These are phyloP conservation scores for Boletus tylopilopsis DNA, from an alignment of 768 basidiomycete genomes.

Conservation along the genomic window DNA sequence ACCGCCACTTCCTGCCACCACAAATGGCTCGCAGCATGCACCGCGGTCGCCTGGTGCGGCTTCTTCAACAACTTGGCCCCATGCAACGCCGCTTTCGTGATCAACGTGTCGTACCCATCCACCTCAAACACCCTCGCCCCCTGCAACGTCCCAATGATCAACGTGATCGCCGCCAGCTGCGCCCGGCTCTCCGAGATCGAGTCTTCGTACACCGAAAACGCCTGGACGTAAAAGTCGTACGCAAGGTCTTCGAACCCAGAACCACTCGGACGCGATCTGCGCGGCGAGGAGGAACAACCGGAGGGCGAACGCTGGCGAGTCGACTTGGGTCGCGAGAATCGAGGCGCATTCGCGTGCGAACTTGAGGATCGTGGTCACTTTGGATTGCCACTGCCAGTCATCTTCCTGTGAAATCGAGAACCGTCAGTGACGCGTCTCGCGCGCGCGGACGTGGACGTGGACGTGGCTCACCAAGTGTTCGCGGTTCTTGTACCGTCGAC, in stretches of 20 bases:
- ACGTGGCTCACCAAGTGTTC: conserved; percentile 58
- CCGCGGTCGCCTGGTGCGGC: conserved; percentile 94
- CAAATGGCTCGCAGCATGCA: conserved; percentile 90
- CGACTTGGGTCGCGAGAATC: conserved; percentile 89
- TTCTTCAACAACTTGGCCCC: conserved; percentile 96
- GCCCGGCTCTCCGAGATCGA: conserved; percentile 93
- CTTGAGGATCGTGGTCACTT: conserved; percentile 86
- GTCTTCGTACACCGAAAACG: conserved; percentile 97
- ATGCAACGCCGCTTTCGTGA: conserved; percentile 98
- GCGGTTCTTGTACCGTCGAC: conserved; percentile 82
- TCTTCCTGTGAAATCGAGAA: conserved; percentile 54
- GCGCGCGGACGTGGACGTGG: too few species aligned
- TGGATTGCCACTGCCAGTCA: conserved; percentile 85
- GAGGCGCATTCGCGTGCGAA: conserved; percentile 92
- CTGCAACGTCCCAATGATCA: conserved; percentile 89
- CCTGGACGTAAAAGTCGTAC: conserved; percentile 97
- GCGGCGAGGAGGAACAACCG: conserved; percentile 94
- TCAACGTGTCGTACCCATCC: conserved; percentile 96
- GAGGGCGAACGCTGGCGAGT: conserved; percentile 88
- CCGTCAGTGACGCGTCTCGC: background rate
- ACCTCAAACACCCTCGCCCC: conserved; percentile 86
- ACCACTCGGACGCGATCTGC: conserved; percentile 90
- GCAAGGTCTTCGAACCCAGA: conserved; percentile 94
- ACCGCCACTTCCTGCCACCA: conserved; percentile 86
- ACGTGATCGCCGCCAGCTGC: conserved; percentile 94